Evolutionary conservation across 179 eudicot genomes (phyloP).

Genomic region (Silene coronaria): DNA sequence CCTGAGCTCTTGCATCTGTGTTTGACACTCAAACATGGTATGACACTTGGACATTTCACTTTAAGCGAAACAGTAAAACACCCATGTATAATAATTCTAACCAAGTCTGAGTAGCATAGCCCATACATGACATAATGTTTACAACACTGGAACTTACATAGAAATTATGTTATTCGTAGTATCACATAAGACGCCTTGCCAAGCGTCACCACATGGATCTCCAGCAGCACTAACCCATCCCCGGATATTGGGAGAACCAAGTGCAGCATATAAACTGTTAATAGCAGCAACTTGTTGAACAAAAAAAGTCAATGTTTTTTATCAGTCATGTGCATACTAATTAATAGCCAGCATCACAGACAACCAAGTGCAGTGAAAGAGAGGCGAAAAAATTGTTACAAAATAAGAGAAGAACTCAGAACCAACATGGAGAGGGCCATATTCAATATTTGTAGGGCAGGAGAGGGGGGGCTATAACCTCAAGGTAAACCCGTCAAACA

Average conservation of each 20-base stretch:
- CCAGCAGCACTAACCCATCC: conserved; percentile 82
- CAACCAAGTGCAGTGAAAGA: not conserved
- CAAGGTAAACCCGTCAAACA: too few relatives aligned
- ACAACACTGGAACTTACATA: conserved; percentile 35
- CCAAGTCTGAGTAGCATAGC: too few relatives aligned
- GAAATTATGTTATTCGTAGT: conserved; percentile 42
- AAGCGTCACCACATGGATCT: conserved; percentile 77
- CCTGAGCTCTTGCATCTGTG: not conserved
- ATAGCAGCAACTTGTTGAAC: conserved; percentile 76
- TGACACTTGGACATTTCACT: too few relatives aligned
- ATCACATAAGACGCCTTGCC: conserved; percentile 92
- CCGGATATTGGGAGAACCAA: conserved; percentile 73
- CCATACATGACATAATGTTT: not conserved
- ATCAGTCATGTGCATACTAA: conserved; percentile 10
- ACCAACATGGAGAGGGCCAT: too few relatives aligned
- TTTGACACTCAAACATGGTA: too few relatives aligned
- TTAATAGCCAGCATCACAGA: conserved; percentile 7
- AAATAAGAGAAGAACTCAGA: not conserved
- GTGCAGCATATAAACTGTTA: conserved; percentile 60
- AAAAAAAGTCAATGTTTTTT: conserved; percentile 2
- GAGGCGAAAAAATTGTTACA: not conserved
- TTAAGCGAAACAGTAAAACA: too few relatives aligned
- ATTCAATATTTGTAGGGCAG: not conserved
- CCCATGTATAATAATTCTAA: too few relatives aligned
- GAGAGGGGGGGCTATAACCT: not conserved